Evolutionary conservation across 108 stramenopile genomes (phyloP), one percentile per base, ranked within the genome.

Genomic region (Stephanodiscus triporus): DNA sequence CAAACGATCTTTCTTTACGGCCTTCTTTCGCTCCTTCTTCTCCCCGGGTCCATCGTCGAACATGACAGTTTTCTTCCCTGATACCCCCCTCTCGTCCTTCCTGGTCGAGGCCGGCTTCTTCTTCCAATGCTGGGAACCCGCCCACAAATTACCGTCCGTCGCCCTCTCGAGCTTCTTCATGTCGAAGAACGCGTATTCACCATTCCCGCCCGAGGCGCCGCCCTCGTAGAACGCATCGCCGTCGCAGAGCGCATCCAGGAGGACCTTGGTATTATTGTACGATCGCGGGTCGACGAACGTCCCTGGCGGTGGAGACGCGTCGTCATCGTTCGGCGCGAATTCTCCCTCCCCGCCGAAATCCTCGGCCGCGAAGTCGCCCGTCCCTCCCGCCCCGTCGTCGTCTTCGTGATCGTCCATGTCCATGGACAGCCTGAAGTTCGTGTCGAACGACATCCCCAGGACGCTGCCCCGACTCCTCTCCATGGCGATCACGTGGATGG

Each of bases 71-170:
- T 77, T 85, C 55, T 53, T 57, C 13, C 61, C 74, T 3, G 51
- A 47, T 37, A 17, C 53, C 23, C 47, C 50, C 1, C 27, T 55
- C 14, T 47, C 30, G 45, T 78, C 66, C 7, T 65, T 63, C 23
- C 53, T 66, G 17, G 72, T 47, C 17, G 53, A 63, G 0, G 36
- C 66, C 16, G 75, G 70, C 40, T 64, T 69, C 62, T 85, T 88
- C 78, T 94, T 96, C 95, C 95, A 96, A 80, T 96, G 93, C 26
- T 84, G 73, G n/a, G 91, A 85, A 64, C 95, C 95, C 37, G 93
- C 95, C 95, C 95, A 96, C 13, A 74, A 61, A 68, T 96, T 96
- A 13, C 87, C 83, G 19, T 79, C 54, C 4, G 85, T 84, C n/a
- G 82, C 68, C 80, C 78, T 86, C 47, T 83, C 85, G 42, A 93